Conservation (phyloP, 805 yeast species). For the Metschnikowia shivogae region DNA sequence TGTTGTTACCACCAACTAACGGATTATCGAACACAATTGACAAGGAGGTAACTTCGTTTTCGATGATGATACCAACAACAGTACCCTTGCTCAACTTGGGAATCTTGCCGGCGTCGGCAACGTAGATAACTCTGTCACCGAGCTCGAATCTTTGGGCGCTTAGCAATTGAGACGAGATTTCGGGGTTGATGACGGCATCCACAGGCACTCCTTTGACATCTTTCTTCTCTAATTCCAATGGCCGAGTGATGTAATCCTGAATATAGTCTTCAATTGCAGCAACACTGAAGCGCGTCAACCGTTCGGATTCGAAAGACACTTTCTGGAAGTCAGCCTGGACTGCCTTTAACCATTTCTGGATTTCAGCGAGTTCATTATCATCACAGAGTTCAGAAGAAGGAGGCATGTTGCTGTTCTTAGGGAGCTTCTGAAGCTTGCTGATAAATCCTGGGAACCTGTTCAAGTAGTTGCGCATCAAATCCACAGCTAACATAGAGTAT, state of each 20-base stretch:
- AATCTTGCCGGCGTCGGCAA: conserved; percentile 83
- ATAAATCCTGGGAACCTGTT: conserved; percentile 61
- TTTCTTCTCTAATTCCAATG: conserved; percentile 42
- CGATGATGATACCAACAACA: conserved; percentile 59
- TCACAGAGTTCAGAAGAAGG: conserved; percentile 30
- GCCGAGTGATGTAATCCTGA: conserved; percentile 44
- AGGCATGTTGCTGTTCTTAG: conserved; percentile 32
- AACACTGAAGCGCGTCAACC: conserved; percentile 64
- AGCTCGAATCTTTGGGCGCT: conserved; percentile 72
- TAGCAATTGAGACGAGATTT: conserved; percentile 64
- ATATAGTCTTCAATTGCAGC: conserved; percentile 62
- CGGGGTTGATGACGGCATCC: conserved; percentile 74
- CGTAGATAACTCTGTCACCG: conserved; percentile 88
- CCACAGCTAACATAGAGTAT: conserved; percentile 69
- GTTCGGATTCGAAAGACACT: conserved; percentile 75
- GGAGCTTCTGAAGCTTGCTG: conserved; percentile 25
- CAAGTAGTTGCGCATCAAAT: conserved; percentile 59
- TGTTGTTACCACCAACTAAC: conserved; percentile 73
- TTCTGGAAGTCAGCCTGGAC: conserved; percentile 46
- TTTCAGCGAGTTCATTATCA: conserved; percentile 43
- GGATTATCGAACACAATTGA: conserved; percentile 83
- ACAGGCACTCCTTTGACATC: conserved; percentile 80
- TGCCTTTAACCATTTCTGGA: conserved; percentile 47
- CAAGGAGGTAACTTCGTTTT: conserved; percentile 61
- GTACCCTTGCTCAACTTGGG: conserved; percentile 88